Percentiles rank a stretch among this genome's conserved stretches.
Conservation (phyloP, 495 filamentous ascomycete genomes). For the Endocarpon pusillum region DNA sequence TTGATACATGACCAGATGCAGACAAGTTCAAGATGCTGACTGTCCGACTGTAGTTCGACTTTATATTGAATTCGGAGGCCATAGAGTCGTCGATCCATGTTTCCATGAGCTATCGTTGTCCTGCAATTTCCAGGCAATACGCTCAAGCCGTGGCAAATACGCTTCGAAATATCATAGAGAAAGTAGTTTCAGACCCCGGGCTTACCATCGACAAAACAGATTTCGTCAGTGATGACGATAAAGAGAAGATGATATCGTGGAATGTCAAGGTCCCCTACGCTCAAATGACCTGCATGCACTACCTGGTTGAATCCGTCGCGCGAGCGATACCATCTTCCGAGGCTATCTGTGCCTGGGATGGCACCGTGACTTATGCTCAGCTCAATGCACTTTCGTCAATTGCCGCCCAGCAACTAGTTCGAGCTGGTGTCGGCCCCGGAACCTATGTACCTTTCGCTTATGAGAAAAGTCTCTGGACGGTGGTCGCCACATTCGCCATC, state of each 20-base stretch:
- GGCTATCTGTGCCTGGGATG: slow-evolving; percentile 33
- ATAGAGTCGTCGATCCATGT: background rate
- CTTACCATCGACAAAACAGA: slow-evolving; percentile 19
- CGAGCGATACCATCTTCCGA: slow-evolving; percentile 13
- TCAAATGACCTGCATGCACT: slow-evolving; percentile 28
- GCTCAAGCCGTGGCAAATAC: background rate
- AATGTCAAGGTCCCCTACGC: slow-evolving; percentile 16
- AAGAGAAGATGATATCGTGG: slow-evolving; percentile 20
- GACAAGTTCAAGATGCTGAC: too few relatives aligned
- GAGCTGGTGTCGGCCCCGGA: slow-evolving; percentile 27
- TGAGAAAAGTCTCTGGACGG: slow-evolving; percentile 37
- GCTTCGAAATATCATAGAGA: background rate
- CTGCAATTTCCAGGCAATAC: background rate
- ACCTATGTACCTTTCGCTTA: slow-evolving; percentile 36
- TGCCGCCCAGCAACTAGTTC: slow-evolving; percentile 20
- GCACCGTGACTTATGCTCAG: slow-evolving; percentile 27
- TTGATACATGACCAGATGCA: too few relatives aligned
- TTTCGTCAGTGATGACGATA: slow-evolving; percentile 16
- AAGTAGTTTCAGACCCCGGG: background rate
- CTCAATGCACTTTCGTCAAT: slow-evolving; percentile 21
- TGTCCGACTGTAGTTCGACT: slow-evolving; percentile 6
- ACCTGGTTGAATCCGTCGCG: slow-evolving; percentile 27
- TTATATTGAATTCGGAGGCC: background rate
- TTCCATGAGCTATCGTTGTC: background rate
- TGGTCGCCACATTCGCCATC: slow-evolving; percentile 36